Percentiles rank a stretch among this genome's conserved stretches.
Evolutionary conservation across 495 filamentous ascomycete species (phyloP).

Genomic region (Parathielavia hyrcaniae): DNA sequence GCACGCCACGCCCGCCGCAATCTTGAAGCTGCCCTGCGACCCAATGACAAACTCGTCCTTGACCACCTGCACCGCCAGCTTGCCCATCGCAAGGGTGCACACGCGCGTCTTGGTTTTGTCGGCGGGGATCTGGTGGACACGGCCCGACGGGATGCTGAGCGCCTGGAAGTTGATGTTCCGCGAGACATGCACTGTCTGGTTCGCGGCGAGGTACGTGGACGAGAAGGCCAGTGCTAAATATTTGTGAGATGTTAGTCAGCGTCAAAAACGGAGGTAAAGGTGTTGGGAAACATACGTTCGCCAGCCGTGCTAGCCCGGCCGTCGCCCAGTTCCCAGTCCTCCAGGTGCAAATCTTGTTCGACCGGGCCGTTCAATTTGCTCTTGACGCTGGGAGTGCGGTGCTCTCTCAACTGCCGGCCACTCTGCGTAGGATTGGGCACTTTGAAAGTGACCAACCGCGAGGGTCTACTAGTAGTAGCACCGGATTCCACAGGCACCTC

Average conservation of each 20-base stretch:
- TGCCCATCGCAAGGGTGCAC: constrained; percentile 28
- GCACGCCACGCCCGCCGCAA: constrained; percentile 22
- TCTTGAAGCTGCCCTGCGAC: constrained; percentile 24
- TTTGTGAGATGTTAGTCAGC: constrained; percentile 3
- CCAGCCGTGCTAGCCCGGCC: not conserved
- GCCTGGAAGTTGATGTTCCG: constrained; percentile 23
- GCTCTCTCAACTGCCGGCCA: not conserved
- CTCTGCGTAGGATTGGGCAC: not conserved
- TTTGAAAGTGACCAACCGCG: not conserved
- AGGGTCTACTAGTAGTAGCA: not conserved
- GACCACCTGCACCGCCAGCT: constrained; percentile 27
- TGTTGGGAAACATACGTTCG: not conserved
- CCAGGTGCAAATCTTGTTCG: constrained; percentile 9
- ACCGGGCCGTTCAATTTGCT: not conserved
- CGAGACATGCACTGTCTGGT: constrained; percentile 22
- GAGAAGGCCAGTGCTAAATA: constrained; percentile 29
- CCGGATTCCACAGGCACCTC: not conserved
- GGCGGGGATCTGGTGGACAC: constrained; percentile 15
- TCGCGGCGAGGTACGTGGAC: constrained; percentile 24
- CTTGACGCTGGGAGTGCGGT: not conserved
- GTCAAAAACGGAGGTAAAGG: not conserved
- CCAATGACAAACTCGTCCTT: constrained; percentile 29
- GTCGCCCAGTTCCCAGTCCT: constrained; percentile 16
- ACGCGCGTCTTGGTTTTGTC: constrained; percentile 19
- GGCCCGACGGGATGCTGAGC: constrained; percentile 26